phyloP scores from a whole-genome alignment of 306 rosid species.

The Sophora flavescens region DNA sequence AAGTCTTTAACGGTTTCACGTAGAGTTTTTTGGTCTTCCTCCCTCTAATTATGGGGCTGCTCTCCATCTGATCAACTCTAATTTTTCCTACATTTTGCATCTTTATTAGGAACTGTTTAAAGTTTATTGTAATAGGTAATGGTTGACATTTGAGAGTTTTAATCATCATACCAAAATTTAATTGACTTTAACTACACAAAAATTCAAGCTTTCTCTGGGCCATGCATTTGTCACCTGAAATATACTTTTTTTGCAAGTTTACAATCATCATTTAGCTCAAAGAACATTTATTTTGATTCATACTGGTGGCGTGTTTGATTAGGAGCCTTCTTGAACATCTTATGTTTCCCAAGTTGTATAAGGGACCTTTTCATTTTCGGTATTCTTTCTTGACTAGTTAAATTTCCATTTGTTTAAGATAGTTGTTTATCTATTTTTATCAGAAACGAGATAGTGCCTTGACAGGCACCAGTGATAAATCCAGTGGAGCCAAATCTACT shows the following conservation, averaged over 20 bases:
- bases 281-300: conserved; percentile 38
- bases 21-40: too few relatives aligned
- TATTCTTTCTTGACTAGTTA: conserved; percentile 12
- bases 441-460: conserved; percentile 94
- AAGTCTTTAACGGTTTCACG: too few relatives aligned
- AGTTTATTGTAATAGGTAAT: conserved; percentile 6
- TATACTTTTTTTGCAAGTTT: conserved; percentile 28
- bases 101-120: conserved; percentile 14
- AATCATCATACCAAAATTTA: conserved; percentile 29
- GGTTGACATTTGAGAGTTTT: conserved; percentile 24
- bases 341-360: conserved; percentile 25
- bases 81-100: not conserved
- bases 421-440: conserved; percentile 45
- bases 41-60: too few relatives aligned
- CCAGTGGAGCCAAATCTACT: conserved; percentile 86
- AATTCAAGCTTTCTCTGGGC: conserved; percentile 22
- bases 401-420: conserved; percentile 48
- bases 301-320: conserved; percentile 14
- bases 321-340: conserved; percentile 33
- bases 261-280: conserved; percentile 34
- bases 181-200: conserved; percentile 11
- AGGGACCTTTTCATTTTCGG: conserved; percentile 29
- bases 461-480: conserved; percentile 82
- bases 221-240: conserved; percentile 27
- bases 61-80: too few relatives aligned